These are phyloP conservation scores for Aspergillus awamori DNA, from an alignment of 2,329 filamentous ascomycete genomes.

Conservation along the genomic window DNA sequence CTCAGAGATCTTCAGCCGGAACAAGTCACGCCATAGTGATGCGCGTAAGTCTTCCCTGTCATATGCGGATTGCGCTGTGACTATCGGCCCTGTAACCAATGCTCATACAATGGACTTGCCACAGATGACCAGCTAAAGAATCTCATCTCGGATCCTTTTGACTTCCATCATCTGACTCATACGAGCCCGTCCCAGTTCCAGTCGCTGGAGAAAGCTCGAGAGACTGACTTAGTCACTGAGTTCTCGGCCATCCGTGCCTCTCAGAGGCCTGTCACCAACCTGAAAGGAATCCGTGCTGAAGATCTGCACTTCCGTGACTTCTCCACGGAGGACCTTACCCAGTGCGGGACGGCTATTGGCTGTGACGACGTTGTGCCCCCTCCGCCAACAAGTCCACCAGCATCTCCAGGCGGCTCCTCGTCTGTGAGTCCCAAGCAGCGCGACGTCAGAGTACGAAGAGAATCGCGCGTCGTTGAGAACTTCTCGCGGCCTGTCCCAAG, in stretches of 20 bases:
- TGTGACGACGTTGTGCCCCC: constrained; percentile 21
- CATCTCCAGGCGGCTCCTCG: constrained; percentile 32
- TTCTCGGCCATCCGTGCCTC: constrained; percentile 58
- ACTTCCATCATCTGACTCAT: constrained; percentile 66
- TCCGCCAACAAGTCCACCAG: constrained; percentile 34
- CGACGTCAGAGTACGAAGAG: constrained; percentile 27
- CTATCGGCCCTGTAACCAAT: not conserved
- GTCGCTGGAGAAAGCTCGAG: constrained; percentile 53
- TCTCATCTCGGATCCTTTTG: constrained; percentile 64
- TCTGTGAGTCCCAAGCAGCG: constrained; percentile 29
- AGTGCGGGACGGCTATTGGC: constrained; percentile 26
- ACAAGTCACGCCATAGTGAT: constrained; percentile 36
- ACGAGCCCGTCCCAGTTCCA: constrained; percentile 59
- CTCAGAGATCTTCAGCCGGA: constrained; percentile 37
- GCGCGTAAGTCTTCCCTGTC: constrained; percentile 37
- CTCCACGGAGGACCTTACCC: constrained; percentile 35
- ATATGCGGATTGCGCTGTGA: not conserved
- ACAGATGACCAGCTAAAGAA: constrained; percentile 49
- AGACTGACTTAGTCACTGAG: constrained; percentile 56
- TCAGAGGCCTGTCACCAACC: constrained; percentile 52
- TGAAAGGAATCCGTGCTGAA: constrained; percentile 57
- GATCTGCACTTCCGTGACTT: constrained; percentile 46
- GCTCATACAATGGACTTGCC: constrained; percentile 8
- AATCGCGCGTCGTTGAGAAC: constrained; percentile 53
- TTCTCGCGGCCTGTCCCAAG: constrained; percentile 57